Conservation (phyloP, 2,329 filamentous ascomycete genomes). For the Microsporum ferrugineum region DNA sequence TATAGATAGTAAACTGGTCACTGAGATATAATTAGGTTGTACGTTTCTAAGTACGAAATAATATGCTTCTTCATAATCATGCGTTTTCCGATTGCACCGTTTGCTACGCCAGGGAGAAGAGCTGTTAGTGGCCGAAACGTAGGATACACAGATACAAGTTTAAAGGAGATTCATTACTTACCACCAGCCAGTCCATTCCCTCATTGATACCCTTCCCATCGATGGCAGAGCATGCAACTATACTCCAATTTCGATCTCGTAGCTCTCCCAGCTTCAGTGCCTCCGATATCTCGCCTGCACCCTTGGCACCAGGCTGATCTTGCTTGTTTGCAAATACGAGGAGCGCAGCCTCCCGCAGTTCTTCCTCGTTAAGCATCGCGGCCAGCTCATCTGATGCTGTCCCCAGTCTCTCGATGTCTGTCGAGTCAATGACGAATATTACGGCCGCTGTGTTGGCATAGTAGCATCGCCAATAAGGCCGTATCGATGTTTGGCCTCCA, state of each 20-base stretch:
- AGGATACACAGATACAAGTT: background rate
- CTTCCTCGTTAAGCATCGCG: constrained; percentile 94
- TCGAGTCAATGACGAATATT: constrained; percentile 96
- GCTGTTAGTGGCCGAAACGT: constrained; percentile 9
- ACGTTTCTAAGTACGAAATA: background rate
- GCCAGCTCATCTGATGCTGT: constrained; percentile 87
- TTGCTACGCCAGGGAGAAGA: constrained; percentile 23
- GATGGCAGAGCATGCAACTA: constrained; percentile 92
- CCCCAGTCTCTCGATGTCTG: constrained; percentile 87
- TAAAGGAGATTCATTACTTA: constrained; percentile 35
- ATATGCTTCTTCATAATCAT: constrained; percentile 18
- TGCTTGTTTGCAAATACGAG: constrained; percentile 99
- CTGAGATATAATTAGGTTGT: background rate
- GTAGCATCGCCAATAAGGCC: constrained; percentile 98
- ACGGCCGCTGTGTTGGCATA: constrained; percentile 97
- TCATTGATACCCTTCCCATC: constrained; percentile 90
- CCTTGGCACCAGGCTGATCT: constrained; percentile 92
- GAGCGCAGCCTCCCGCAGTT: constrained; percentile 81
- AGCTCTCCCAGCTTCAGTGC: constrained; percentile 80
- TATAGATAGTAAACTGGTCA: background rate
- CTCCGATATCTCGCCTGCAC: constrained; percentile 92
- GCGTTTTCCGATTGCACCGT: constrained; percentile 35
- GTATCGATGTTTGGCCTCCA: constrained; percentile 94
- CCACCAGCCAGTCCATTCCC: constrained; percentile 98
- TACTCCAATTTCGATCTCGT: constrained; percentile 97